Evolutionary conservation across 164 flowering plant species (phyloP).

Genomic region (Paratinospora sagittata): DNA sequence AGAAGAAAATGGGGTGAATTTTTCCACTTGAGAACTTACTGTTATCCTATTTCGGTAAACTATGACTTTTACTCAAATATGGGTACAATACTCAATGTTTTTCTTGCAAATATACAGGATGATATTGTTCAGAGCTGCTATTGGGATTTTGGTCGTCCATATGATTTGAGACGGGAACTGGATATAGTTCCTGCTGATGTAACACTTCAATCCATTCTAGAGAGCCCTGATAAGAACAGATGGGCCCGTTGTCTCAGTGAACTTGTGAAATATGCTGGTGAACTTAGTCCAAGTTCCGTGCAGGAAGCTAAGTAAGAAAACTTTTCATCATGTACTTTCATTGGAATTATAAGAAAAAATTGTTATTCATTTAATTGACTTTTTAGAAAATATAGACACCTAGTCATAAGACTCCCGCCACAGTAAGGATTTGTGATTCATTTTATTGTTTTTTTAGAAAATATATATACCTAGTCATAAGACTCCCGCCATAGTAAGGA

Average conservation of each 20-base stretch:
- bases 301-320: constrained; percentile 83
- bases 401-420: too few species aligned
- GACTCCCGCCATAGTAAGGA: too few species aligned
- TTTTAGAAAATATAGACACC: too few species aligned
- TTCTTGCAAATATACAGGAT: constrained; percentile 48
- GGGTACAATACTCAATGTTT: background rate
- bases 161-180: constrained; percentile 81
- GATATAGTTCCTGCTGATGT: constrained; percentile 88
- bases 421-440: too few species aligned
- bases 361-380: too few species aligned
- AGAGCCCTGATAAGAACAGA: constrained; percentile 88
- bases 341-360: background rate
- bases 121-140: constrained; percentile 95
- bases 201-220: constrained; percentile 87
- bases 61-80: background rate
- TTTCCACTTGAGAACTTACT: background rate
- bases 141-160: constrained; percentile 94
- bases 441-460: too few species aligned
- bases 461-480: too few species aligned
- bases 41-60: background rate
- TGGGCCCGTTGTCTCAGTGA: constrained; percentile 98
- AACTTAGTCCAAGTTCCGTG: constrained; percentile 85
- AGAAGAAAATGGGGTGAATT: constrained; percentile 92
- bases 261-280: constrained; percentile 88
- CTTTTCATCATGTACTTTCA: background rate